Conservation (phyloP, 208 protist species). For the Angomonas ambiguus region DNA sequence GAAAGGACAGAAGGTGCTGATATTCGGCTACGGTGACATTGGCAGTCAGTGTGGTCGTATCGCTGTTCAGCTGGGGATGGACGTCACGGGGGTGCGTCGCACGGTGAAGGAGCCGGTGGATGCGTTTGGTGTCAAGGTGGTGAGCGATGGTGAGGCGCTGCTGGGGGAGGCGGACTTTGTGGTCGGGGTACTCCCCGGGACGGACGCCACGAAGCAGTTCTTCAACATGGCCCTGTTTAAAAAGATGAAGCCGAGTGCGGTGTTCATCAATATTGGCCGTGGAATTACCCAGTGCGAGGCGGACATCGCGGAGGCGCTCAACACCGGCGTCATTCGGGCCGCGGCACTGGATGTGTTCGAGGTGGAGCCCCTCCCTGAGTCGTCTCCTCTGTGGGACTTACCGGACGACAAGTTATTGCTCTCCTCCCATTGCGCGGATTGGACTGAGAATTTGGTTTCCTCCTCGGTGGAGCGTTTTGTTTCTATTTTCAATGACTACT, state of each 20-base stretch:
- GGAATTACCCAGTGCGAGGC: constrained; percentile 62
- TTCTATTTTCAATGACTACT: constrained; percentile 18
- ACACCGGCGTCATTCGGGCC: constrained; percentile 50
- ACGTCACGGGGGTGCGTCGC: constrained; percentile 68
- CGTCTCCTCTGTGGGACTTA: constrained; percentile 62
- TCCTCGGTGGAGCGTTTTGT: constrained; percentile 26
- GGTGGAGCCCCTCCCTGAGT: constrained; percentile 59
- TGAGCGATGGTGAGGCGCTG: constrained; percentile 41
- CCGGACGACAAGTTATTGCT: constrained; percentile 67
- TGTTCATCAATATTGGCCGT: constrained; percentile 88
- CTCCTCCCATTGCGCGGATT: constrained; percentile 56
- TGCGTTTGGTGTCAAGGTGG: constrained; percentile 50
- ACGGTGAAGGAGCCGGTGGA: constrained; percentile 34
- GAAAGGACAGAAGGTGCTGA: constrained; percentile 49
- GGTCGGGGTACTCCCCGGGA: constrained; percentile 77
- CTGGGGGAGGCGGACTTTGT: constrained; percentile 80
- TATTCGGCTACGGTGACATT: constrained; percentile 86
- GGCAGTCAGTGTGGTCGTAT: constrained; percentile 44
- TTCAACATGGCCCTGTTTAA: constrained; percentile 72
- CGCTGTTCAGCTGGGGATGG: constrained; percentile 52
- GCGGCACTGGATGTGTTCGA: constrained; percentile 82
- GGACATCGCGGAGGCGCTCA: constrained; percentile 59
- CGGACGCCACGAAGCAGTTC: constrained; percentile 55
- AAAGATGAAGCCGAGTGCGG: constrained; percentile 70
- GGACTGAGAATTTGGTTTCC: constrained; percentile 22